A percentile compares a stretch with the other conserved stretches of the same genome.
phyloP scores from a whole-genome alignment of 108 stramenopile genomes.

The Skeletonema potamos region DNA sequence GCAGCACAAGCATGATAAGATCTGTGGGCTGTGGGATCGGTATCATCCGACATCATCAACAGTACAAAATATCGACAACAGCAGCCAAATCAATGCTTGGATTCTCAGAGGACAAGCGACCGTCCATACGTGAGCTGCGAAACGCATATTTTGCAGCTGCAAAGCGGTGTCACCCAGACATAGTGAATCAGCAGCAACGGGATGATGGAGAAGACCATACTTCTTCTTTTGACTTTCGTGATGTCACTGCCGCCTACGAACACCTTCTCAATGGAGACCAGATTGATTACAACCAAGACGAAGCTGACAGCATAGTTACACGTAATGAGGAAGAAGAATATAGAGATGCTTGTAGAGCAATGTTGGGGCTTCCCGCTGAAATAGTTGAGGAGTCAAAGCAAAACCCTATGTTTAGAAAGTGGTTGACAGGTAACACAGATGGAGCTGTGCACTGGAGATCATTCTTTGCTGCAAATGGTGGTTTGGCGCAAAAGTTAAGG shows the following conservation, averaged over 20 bases:
- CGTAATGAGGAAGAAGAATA: conserved; percentile 68
- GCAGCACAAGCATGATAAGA: not conserved
- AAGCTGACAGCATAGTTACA: conserved; percentile 28
- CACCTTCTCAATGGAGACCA: conserved; percentile 38
- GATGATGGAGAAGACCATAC: conserved; percentile 8
- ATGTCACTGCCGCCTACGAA: conserved; percentile 73
- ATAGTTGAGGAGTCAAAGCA: conserved; percentile 84
- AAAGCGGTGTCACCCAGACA: conserved; percentile 75
- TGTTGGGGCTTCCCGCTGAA: conserved; percentile 75
- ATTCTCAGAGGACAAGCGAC: conserved; percentile 26
- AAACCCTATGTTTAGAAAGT: conserved; percentile 77
- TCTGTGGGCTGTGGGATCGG: not conserved
- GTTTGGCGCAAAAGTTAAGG: conserved; percentile 63
- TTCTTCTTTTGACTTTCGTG: conserved; percentile 43
- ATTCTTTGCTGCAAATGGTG: conserved; percentile 74
- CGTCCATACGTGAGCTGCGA: conserved; percentile 56
- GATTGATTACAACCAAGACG: conserved; percentile 8
- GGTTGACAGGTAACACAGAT: conserved; percentile 78
- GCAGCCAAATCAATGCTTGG: conserved; percentile 53
- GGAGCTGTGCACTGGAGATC: conserved; percentile 68
- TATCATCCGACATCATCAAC: not conserved
- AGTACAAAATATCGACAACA: conserved; percentile 33
- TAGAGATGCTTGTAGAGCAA: conserved; percentile 55
- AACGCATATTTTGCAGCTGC: conserved; percentile 74
- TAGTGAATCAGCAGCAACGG: conserved; percentile 8